phyloP scores from a whole-genome alignment of 2,329 filamentous ascomycete genomes.

The Colletotrichum lupini region DNA sequence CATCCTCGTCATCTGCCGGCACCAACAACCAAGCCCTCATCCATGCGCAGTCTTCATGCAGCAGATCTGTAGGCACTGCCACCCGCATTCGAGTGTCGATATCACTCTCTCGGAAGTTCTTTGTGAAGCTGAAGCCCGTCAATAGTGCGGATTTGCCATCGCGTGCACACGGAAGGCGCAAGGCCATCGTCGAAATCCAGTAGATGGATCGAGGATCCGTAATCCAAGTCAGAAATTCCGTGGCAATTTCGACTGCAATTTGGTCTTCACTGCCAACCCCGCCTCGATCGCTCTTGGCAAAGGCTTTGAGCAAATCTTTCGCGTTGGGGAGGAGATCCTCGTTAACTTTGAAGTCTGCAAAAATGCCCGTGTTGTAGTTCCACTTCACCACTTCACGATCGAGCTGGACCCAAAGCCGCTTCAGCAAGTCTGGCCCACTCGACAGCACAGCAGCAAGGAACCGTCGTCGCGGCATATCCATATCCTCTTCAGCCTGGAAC shows the following conservation, averaged over 20 bases:
- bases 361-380: conserved; percentile 16
- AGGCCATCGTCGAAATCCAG: conserved; percentile 1
- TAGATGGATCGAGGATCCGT: conserved; percentile 17
- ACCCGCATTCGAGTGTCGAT: neutral
- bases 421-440: neutral
- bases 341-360: neutral
- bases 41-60: conserved; percentile 13
- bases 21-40: conserved; percentile 11
- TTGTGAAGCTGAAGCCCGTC: neutral
- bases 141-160: neutral
- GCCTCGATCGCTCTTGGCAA: neutral
- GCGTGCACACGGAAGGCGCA: neutral
- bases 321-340: neutral
- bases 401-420: conserved; percentile 8
- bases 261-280: neutral
- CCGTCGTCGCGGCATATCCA: neutral
- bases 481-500: neutral
- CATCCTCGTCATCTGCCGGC: neutral
- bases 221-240: conserved; percentile 7
- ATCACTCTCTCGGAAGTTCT: neutral
- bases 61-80: neutral
- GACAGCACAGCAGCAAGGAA: conserved; percentile 4
- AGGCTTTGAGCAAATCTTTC: neutral
- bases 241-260: neutral
- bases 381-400: neutral